Evolutionary conservation across 202 grass and related monocot genomes (phyloP).

Genomic region (Dendrocalamus latiflorus): DNA sequence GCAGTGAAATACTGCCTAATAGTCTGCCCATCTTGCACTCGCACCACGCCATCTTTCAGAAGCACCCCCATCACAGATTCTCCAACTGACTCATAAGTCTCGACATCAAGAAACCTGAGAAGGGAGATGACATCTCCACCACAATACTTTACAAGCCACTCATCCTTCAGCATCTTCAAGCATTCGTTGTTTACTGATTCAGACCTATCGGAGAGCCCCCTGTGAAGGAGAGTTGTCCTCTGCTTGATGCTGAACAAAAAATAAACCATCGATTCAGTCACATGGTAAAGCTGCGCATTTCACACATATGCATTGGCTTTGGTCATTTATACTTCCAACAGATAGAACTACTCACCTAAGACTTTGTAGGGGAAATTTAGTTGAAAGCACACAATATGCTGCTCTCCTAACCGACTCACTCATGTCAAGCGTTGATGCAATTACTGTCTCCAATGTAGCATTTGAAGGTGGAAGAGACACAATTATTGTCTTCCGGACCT

Average conservation of each 20-base stretch:
- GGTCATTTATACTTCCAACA: neutral
- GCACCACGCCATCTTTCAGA: constrained; percentile 62
- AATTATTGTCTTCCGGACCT: too few species aligned
- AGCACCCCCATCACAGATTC: constrained; percentile 69
- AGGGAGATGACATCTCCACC: constrained; percentile 50
- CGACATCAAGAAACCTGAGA: constrained; percentile 86
- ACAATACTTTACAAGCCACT: constrained; percentile 88
- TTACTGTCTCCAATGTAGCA: too few species aligned
- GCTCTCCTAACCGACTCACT: too few species aligned
- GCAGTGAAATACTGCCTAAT: constrained; percentile 51
- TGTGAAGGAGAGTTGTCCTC: constrained; percentile 79
- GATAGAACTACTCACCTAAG: constrained; percentile 54
- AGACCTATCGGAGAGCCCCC: constrained; percentile 77
- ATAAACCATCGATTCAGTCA: constrained; percentile 5
- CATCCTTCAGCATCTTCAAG: constrained; percentile 90
- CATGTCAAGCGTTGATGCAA: too few species aligned
- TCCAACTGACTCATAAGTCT: constrained; percentile 90
- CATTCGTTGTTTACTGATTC: constrained; percentile 58
- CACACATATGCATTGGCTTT: neutral
- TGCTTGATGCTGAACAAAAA: constrained; percentile 83
- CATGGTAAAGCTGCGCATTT: constrained; percentile 9
- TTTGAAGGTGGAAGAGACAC: too few species aligned
- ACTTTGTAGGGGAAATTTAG: constrained; percentile 87
- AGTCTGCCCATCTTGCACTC: constrained; percentile 59
- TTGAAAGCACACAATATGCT: constrained; percentile 65